Conservation (phyloP, 805 yeast species). For the Myxozyma nipponensis region DNA sequence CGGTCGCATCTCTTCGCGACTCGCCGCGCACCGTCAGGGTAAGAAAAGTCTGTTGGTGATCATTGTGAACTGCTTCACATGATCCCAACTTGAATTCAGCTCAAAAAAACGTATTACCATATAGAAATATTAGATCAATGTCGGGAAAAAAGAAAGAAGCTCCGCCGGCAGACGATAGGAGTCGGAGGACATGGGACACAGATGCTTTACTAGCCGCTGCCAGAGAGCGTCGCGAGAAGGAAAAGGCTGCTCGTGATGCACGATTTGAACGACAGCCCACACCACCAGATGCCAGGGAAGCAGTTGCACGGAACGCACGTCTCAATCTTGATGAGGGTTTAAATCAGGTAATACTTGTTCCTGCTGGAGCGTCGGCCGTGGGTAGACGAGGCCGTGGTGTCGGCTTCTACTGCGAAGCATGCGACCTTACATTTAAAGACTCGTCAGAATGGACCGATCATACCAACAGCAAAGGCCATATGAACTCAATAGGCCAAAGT, state of each 20-base stretch:
- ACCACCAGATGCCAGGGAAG: conserved; percentile 30
- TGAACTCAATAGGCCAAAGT: conserved; percentile 37
- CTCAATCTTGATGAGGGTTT: conserved; percentile 35
- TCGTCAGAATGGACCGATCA: conserved; percentile 79
- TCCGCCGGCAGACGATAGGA: conserved; percentile 18
- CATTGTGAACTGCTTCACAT: too few relatives aligned
- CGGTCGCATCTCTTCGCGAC: too few relatives aligned
- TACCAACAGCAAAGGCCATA: conserved; percentile 66
- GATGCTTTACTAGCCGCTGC: conserved; percentile 21
- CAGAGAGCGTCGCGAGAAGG: conserved; percentile 23
- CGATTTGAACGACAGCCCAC: conserved; percentile 24
- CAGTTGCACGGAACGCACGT: conserved; percentile 31
- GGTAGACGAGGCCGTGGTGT: conserved; percentile 55
- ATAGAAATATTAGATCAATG: too few relatives aligned
- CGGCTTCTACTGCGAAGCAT: conserved; percentile 80
- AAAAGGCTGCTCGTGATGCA: conserved; percentile 14
- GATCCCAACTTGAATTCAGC: too few relatives aligned
- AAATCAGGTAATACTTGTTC: conserved; percentile 37
- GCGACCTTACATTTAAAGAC: conserved; percentile 79
- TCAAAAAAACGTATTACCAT: too few relatives aligned
- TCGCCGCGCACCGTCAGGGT: too few relatives aligned
- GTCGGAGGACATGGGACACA: conserved; percentile 28
- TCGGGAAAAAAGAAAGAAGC: too few relatives aligned
- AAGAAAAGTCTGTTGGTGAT: too few relatives aligned
- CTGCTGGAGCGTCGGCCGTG: conserved; percentile 36